Evolutionary conservation across 176 grass and related monocot genomes (phyloP), one percentile per base, ranked within the genome.

Genomic region (Bolboschoenus planiculmis): DNA sequence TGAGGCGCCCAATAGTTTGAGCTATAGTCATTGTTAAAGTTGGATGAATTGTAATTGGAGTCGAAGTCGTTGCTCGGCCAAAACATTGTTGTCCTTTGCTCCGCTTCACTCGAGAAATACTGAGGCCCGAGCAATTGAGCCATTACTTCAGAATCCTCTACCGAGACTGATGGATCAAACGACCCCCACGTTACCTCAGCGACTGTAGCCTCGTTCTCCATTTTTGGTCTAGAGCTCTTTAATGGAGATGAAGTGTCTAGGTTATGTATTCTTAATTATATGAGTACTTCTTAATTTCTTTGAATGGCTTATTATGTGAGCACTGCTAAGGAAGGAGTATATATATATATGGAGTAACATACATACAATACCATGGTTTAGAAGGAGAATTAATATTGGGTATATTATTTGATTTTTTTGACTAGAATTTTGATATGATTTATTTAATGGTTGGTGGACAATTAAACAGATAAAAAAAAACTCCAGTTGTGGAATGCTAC

Each of bases 141-240:
- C 87, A 97, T 93, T 31, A 88, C 85, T 48, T 92, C 92, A 29
- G 94, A 92, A 68, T 97, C 92, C 87, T 97, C 92, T 21, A 75
- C 70, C 34, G 86, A 82, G 27, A 83, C 79, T 13, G 90, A 84
- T 11, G 90, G 79, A 46, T 93, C 85, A 10, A 94, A 97, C 15
- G 91, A 90, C 62, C 89, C 88, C 94, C 91, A 97, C 76, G 55
- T 85, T 81, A 84, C 86, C 76, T 93, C 84, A 1, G 85, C 87
- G 39, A 85, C 70, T 80, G 81, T 87, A 68, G 78, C 29, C 29
- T 50, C 61, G 27, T 46, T 62, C 40, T 80, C 84, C 73, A 86
- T 67, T 50, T 53, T 39, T 8, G n/a, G 44, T 36, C 36, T 43
- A 70, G 64, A 85, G 85, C 72, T 62, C 37, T 64, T 47, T 35